Evolutionary conservation across 768 basidiomycete species (phyloP).

Genomic region (Kwoniella dendrophila): DNA sequence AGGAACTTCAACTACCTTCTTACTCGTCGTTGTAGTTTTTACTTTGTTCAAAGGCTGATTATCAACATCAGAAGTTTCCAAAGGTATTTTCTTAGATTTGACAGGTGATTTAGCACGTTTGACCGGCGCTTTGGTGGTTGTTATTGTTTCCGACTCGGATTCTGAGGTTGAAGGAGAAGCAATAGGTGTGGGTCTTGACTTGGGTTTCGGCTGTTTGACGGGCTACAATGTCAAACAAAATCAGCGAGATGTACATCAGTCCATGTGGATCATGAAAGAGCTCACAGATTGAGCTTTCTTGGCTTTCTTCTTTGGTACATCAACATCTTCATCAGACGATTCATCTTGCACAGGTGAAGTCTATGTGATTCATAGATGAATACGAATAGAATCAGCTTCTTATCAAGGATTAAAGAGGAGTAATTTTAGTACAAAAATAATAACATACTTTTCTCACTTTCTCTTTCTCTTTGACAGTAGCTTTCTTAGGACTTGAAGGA

Average conservation of each 20-base stretch:
- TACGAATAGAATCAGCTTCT: no score
- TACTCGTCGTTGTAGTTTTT: conserved; percentile 8
- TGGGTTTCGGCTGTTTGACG: conserved; percentile 5
- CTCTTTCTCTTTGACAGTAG: conserved; percentile 11
- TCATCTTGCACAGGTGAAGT: conserved; percentile 25
- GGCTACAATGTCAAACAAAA: conserved; percentile 2
- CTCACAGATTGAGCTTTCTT: conserved; percentile 26
- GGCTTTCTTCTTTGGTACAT: conserved; percentile 25
- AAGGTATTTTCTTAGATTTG: conserved; percentile 25
- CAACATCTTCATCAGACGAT: conserved; percentile 21
- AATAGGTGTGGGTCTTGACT: conserved; percentile 3
- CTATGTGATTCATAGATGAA: conserved; percentile 6
- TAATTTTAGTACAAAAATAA: no score
- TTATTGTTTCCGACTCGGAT: conserved; percentile 13
- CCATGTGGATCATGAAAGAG: neutral
- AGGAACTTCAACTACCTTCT: conserved; percentile 15
- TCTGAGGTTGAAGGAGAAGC: conserved; percentile 1
- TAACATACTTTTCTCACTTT: conserved; percentile 22
- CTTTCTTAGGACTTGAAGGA: conserved; percentile 10
- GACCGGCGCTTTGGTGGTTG: conserved; percentile 8
- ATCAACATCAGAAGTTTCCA: conserved; percentile 18
- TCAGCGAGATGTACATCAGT: neutral
- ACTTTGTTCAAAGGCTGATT: conserved; percentile 9
- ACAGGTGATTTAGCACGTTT: conserved; percentile 20
- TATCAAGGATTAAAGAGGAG: no score